Conservation (phyloP, 768 basidiomycete species). For the Leccinum pellstonianum region DNA sequence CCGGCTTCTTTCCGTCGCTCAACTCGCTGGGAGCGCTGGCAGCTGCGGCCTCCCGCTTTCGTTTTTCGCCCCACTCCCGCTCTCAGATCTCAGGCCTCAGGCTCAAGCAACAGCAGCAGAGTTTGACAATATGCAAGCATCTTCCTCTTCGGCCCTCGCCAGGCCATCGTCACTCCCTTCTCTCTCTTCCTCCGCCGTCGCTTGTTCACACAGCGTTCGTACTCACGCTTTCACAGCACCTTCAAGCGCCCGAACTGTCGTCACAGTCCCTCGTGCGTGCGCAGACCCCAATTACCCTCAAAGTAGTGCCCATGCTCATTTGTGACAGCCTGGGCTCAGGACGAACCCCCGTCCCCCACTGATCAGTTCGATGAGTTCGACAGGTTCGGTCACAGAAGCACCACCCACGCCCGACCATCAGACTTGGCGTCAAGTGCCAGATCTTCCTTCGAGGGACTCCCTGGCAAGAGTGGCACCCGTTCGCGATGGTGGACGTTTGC, state of each 20-base stretch:
- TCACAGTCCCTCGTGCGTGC: conserved; percentile 69
- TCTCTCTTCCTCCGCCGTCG: conserved; percentile 25
- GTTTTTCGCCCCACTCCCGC: too few relatives aligned
- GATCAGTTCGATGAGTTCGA: conserved; percentile 40
- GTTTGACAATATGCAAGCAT: conserved; percentile 15
- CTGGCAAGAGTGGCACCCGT: conserved; percentile 32
- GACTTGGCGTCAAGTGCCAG: conserved; percentile 52
- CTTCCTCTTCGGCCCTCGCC: conserved; percentile 12
- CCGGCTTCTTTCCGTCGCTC: too few relatives aligned
- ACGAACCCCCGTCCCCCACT: conserved; percentile 77
- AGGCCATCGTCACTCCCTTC: conserved; percentile 25
- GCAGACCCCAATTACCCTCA: neutral
- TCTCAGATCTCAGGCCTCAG: too few relatives aligned
- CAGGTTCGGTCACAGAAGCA: conserved; percentile 30
- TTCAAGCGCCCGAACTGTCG: conserved; percentile 52
- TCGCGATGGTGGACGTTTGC: conserved; percentile 79
- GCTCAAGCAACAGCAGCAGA: too few relatives aligned
- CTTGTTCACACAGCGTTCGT: conserved; percentile 31
- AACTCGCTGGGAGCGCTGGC: too few relatives aligned
- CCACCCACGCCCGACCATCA: conserved; percentile 43
- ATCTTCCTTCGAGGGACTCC: conserved; percentile 38
- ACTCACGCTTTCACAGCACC: conserved; percentile 24
- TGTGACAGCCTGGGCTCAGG: conserved; percentile 72
- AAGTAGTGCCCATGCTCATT: conserved; percentile 8
- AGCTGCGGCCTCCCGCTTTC: too few relatives aligned